Evolutionary conservation across 495 filamentous ascomycete species (phyloP), one percentile per base, ranked within the genome.

Genomic region (Cudoniella acicularis): DNA sequence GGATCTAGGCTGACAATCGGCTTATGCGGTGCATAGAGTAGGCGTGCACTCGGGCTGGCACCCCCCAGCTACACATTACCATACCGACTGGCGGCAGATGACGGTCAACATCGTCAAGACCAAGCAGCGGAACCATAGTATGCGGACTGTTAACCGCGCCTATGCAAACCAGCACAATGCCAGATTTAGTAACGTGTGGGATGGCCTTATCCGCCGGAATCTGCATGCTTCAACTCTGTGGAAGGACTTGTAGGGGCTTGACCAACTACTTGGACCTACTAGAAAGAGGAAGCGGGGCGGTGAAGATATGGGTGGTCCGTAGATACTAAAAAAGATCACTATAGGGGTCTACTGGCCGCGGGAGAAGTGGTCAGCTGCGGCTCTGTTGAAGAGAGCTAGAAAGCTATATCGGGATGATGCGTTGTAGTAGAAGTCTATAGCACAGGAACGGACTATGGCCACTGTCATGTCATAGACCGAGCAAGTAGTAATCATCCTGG

Each of bases 41-140:
- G 24, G 45, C 25, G 25, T 56, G 25, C 47, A 27, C 26, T 27
- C n/a, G 41, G 17, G 41, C 21, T 6, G 20, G 23, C 16, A 49
- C 27, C 24, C 41, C 45, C 20, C 16, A 20, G 22, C 13, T 56
- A 21, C 24, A 49, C n/a, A 56, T 40, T 11, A 16, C 41, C 10
- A 49, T 11, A 16, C 41, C 10, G 36, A 49, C 24, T 56, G 25
- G 41, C 24, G 25, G 26, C 26, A 56, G 24, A 49, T 56, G 24
- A 49, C 22, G 9, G 45, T 56, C 13, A 49, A 13, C 26, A 56
- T 56, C 21, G 20, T 49, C n/a, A 56, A 56, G 45, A 56, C 42
- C 24, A 57, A 51, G 18, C 21, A 57, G 47, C 46, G 27, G 55
- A 57, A 57, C 55, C 20, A 57, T 41, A 57, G 21, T n/a, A 57